Conservation (phyloP, 495 filamentous ascomycete genomes). For the Aspergillus hancockii region DNA sequence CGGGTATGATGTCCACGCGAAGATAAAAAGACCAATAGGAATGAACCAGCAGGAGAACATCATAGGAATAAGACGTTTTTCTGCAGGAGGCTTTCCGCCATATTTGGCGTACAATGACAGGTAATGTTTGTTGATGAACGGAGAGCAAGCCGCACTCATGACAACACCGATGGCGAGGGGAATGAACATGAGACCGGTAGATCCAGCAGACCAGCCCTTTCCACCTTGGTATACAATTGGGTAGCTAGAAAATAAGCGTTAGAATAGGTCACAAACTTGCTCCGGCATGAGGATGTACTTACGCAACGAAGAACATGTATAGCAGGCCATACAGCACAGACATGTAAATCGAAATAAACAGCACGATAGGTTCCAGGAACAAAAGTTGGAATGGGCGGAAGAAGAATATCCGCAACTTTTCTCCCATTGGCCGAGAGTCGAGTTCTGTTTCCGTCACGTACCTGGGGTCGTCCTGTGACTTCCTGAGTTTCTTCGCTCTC, state of each 20-base stretch:
- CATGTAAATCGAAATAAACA: constrained; percentile 78
- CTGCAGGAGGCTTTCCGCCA: constrained; percentile 70
- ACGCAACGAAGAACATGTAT: constrained; percentile 80
- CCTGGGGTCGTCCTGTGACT: constrained; percentile 59
- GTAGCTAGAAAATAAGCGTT: constrained; percentile 45
- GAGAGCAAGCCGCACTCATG: constrained; percentile 62
- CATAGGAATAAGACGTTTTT: constrained; percentile 79
- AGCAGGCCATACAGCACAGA: constrained; percentile 74
- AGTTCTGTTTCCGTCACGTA: constrained; percentile 76
- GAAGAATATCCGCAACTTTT: constrained; percentile 66
- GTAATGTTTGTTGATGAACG: constrained; percentile 76
- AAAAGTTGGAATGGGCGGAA: constrained; percentile 79
- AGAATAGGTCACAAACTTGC: constrained; percentile 1
- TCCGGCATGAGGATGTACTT: constrained; percentile 18
- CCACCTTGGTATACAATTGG: constrained; percentile 77
- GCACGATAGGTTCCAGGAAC: constrained; percentile 75
- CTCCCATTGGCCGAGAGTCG: constrained; percentile 62
- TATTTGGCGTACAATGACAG: constrained; percentile 58
- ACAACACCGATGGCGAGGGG: constrained; percentile 70
- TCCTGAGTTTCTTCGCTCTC: constrained; percentile 67
- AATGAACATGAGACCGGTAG: constrained; percentile 81
- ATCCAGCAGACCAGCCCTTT: constrained; percentile 71
- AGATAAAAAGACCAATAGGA: constrained; percentile 77
- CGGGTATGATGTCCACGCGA: constrained; percentile 78
- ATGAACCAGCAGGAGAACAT: constrained; percentile 82